Base-by-base conservation (phyloP, 1,284 basidiomycete genomes). In the Cystobasidium sp. region DNA sequence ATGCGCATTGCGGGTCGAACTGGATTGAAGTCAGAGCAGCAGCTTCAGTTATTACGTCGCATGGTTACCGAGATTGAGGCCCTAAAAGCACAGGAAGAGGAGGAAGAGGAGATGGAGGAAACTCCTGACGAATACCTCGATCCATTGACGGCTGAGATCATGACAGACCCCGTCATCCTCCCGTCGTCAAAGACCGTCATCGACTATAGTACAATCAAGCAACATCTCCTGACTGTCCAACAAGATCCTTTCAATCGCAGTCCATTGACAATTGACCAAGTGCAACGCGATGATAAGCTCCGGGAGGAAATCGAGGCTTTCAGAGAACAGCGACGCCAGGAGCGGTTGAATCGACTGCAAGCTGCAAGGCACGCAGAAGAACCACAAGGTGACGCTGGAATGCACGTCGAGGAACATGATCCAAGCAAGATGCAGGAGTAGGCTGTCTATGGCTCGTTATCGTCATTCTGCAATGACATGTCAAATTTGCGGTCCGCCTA, bases 41-140 rank as follows among this genome's bases (percentile, higher is more conserved):
- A 99, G 82, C 87, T 99, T 18, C 87, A 89, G 68, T 86, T 88
- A 79, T 85, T 98, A 62, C 81, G 86, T 47, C 80, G 85, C 24
- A 93, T 99, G 81, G 89, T 93, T 5, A 85, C 85, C 53, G 90
- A 90, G 80, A 93, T 97, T 0, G 97, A 99, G 82, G 90, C 89
- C 79, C 88, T 89, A 73, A 92, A 89, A 81, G 86, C 86, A 16
- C 90, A 93, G 77, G 91, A 89, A 14, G 86, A 86, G 75, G 97
- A 98, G 80, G 84, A 84, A 52, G 93, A 95, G 59, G 96, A 99
- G 79, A 84, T 94, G 68, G 92, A 93, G 47, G 96, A 99, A 46
- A 85, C 97, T 58, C 97, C 97, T 0, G 97, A 99, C 74, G 96
- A 99, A 81, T 99, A 91, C 86, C 83, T 95, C 70, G 94, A 97